Evolutionary conservation across 2,329 filamentous ascomycete genomes (phyloP).

Genomic region (Fusarium sp.): DNA sequence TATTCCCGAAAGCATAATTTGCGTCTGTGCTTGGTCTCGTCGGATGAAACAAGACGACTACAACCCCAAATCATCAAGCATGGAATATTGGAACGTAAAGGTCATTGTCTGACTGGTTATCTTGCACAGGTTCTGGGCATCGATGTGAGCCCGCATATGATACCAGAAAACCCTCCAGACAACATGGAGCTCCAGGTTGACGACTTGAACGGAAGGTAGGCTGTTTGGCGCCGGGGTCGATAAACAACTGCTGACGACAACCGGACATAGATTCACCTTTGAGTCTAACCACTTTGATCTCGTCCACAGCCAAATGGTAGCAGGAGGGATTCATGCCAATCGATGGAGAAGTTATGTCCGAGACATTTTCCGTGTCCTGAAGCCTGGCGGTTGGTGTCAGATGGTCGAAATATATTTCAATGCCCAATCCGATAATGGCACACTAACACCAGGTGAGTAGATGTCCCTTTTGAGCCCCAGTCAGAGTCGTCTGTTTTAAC

Average conservation of each 20-base stretch:
- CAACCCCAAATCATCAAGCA: neutral
- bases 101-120: neutral
- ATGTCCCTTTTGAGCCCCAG: neutral
- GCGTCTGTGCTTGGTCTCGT: neutral
- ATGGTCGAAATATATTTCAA: constrained; percentile 90
- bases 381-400: constrained; percentile 85
- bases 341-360: constrained; percentile 81
- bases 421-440: constrained; percentile 86
- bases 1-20: neutral
- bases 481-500: constrained; percentile 14
- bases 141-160: constrained; percentile 77
- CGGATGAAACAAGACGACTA: neutral
- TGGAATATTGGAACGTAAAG: neutral
- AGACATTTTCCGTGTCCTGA: constrained; percentile 78
- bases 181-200: constrained; percentile 80
- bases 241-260: constrained; percentile 8
- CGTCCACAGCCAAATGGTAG: constrained; percentile 80
- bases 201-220: constrained; percentile 73
- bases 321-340: constrained; percentile 75
- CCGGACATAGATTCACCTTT: constrained; percentile 69
- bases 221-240: neutral
- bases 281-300: constrained; percentile 79
- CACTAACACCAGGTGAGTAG: constrained; percentile 69
- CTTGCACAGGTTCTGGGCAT: constrained; percentile 71
- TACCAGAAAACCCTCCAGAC: constrained; percentile 69